Base-by-base conservation (phyloP, 2,329 filamentous ascomycete species). In the Penicillium brevicompactum region DNA sequence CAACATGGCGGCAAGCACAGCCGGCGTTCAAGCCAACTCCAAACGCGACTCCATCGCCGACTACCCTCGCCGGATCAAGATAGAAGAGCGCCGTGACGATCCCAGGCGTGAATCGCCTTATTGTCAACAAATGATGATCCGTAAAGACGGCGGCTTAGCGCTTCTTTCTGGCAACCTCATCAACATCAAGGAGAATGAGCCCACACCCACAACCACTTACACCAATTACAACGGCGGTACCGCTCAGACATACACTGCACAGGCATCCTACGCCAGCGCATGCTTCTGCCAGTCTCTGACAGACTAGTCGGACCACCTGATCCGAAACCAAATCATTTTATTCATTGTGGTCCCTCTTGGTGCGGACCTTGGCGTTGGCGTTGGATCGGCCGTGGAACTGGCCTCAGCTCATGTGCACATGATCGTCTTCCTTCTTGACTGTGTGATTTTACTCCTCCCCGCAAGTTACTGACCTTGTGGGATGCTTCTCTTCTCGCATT, bases 101-200 rank as follows among this genome's bases (percentile, higher is more conserved):
- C 68, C 76, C 8, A 70, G 69, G 32, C 68, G 74, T 6, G 58
- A 65, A 10, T 64, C 76, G 48, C 82, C 86, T 1, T 88, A 87
- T 68, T 89, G 87, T 65, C 80, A 87, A 64, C 82, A 87, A 66
- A 87, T 87, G 79, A 76, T 82, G 58, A 77, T 89, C 11, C 72
- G 84, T 51, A 71, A 81, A 46, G 76, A 85, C 59, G 81, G 81
- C 30, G 63, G 70, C 8, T 67, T 82, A 13, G 55, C 56, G 9
- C 58, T 68, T 27, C 61, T 70, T 16, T 64, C 64, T 3, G 65
- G 61, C 14, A 57, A 65, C n/a, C 62, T 65, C 21, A 63, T 74
- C 46, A 53, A 67, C 27, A 68, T 76, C 49, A 66, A 73, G 44
- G 73, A 75, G 55, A 60, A 63, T 47, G 66, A 70, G 54, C 69